Percentiles rank a stretch among this genome's conserved stretches.
These are phyloP conservation scores for Lactifluus echinatus DNA, from an alignment of 768 basidiomycete genomes.

Conservation along the genomic window DNA sequence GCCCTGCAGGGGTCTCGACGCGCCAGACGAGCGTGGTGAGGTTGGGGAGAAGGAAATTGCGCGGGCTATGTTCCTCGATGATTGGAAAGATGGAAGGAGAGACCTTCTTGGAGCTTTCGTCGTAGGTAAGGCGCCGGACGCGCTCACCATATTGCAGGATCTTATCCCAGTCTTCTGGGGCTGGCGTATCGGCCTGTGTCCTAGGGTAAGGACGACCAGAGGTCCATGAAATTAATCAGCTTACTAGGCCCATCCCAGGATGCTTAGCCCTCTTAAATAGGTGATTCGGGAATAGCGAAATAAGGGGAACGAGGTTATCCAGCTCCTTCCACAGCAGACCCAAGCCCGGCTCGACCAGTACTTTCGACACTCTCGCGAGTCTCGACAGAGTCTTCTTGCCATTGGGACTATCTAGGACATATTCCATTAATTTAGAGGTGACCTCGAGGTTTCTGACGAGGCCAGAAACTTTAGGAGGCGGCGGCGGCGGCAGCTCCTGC, in stretches of 20 bases:
- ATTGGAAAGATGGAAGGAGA: slow-evolving; percentile 57
- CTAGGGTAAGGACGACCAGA: slow-evolving; percentile 10
- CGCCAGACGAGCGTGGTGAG: slow-evolving; percentile 66
- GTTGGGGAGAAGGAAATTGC: slow-evolving; percentile 57
- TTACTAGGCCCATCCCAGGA: slow-evolving; percentile 70
- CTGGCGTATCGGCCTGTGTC: slow-evolving; percentile 48
- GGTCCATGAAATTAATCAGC: slow-evolving; percentile 22
- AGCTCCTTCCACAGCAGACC: slow-evolving; percentile 70
- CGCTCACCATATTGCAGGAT: slow-evolving; percentile 60
- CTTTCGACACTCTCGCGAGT: slow-evolving; percentile 65
- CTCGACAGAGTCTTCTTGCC: slow-evolving; percentile 63
- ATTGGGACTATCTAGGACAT: slow-evolving; percentile 46
- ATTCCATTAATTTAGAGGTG: slow-evolving; percentile 42
- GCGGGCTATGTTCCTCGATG: slow-evolving; percentile 55
- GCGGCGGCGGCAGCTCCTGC: slow-evolving; percentile 45
- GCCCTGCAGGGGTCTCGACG: slow-evolving; percentile 53
- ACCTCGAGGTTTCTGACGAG: slow-evolving; percentile 59
- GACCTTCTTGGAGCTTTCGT: slow-evolving; percentile 56
- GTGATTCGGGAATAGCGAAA: slow-evolving; percentile 61
- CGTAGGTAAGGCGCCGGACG: slow-evolving; percentile 60
- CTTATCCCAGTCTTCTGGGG: slow-evolving; percentile 58
- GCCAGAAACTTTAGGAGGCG: slow-evolving; percentile 40
- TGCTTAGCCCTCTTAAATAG: slow-evolving; percentile 61
- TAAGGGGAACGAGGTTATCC: slow-evolving; percentile 62
- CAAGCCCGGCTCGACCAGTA: slow-evolving; percentile 64